phyloP scores from a whole-genome alignment of 768 basidiomycete genomes.

The Tylopilus sp. region DNA sequence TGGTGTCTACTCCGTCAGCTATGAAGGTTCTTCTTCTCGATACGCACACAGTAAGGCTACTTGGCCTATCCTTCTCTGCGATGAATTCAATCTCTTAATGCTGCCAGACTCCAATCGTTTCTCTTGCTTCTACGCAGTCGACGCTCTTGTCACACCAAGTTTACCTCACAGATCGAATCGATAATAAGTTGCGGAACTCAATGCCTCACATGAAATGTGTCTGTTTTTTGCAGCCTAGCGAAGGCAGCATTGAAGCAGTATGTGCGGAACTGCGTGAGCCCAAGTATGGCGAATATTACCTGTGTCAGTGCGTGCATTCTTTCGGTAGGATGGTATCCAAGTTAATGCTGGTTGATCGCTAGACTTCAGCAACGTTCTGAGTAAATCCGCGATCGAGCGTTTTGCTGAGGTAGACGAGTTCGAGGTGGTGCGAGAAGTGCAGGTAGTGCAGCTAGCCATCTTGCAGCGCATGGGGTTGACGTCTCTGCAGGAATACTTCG shows the following conservation, averaged over 20 bases:
- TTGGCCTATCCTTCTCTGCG: not conserved
- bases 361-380: conserved; percentile 97
- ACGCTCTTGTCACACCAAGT: conserved; percentile 92
- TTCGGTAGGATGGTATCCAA: conserved; percentile 16
- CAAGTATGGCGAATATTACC: conserved; percentile 96
- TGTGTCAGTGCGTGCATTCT: conserved; percentile 90
- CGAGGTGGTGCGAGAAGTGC: conserved; percentile 95
- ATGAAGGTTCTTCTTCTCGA: conserved; percentile 98
- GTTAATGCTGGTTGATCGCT: conserved; percentile 14
- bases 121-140: conserved; percentile 91
- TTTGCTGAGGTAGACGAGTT: conserved; percentile 93
- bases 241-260: conserved; percentile 79
- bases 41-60: conserved; percentile 74
- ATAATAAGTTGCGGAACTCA: conserved; percentile 86
- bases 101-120: conserved; percentile 89
- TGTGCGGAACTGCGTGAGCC: conserved; percentile 84
- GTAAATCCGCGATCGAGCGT: conserved; percentile 86
- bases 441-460: conserved; percentile 49
- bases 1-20: conserved; percentile 77
- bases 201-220: conserved; percentile 98
- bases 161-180: conserved; percentile 96
- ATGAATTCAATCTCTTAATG: conserved; percentile 7
- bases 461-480: not conserved
- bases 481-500: conserved; percentile 84
- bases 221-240: conserved; percentile 83